Conservation (phyloP, 345 rosid species). For the Heritiera fomes region DNA sequence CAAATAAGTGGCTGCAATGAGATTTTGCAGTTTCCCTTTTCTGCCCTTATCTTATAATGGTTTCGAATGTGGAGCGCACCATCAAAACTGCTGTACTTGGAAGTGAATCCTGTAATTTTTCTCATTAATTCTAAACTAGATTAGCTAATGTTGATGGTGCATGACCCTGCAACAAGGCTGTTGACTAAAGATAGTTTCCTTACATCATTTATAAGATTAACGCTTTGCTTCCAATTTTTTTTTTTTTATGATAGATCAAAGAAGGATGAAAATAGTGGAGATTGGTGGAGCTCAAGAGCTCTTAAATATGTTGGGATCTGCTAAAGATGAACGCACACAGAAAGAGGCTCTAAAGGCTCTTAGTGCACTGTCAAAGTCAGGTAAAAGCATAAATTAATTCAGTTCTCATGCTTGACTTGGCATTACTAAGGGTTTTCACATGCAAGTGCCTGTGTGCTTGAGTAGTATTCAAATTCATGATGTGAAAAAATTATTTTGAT, state of each 20-base stretch:
- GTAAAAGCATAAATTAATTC: conserved; percentile 26
- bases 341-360: conserved; percentile 85
- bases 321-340: conserved; percentile 78
- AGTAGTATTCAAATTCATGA: background rate
- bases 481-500: background rate
- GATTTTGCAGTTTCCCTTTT: background rate
- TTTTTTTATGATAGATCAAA: conserved; percentile 53
- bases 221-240: conserved; percentile 9
- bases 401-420: background rate
- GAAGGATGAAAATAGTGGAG: conserved; percentile 89
- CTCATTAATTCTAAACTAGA: background rate
- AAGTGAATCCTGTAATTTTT: background rate
- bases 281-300: conserved; percentile 87
- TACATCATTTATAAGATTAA: background rate
- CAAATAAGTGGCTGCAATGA: background rate
- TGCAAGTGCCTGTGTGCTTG: background rate
- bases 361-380: conserved; percentile 65
- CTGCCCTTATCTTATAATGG: background rate
- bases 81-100: background rate
- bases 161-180: conserved; percentile 11
- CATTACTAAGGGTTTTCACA: background rate
- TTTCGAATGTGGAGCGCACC: background rate
- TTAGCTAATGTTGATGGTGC: background rate
- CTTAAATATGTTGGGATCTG: conserved; percentile 67
- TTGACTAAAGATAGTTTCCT: background rate